phyloP scores from a whole-genome alignment of 139 green algal species.

The Picochlorum sp. region DNA sequence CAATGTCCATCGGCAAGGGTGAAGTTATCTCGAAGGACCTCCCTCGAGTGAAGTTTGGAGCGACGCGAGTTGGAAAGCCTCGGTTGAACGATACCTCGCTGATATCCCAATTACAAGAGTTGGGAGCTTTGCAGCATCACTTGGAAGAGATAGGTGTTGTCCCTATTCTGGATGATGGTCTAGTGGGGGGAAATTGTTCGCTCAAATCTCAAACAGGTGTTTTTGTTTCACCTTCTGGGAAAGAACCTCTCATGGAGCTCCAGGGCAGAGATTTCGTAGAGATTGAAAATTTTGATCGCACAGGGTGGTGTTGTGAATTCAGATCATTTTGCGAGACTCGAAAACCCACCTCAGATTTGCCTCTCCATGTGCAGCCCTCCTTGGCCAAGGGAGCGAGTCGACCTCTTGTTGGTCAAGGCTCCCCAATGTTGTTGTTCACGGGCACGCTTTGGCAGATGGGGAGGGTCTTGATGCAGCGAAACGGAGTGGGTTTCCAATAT shows the following conservation, averaged over 20 bases:
- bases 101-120: not conserved
- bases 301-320: constrained; percentile 3
- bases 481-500: constrained; percentile 15
- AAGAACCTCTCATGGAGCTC: not conserved
- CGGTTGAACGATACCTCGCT: not conserved
- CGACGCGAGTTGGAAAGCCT: not conserved
- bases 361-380: constrained; percentile 19
- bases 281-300: constrained; percentile 10
- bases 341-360: constrained; percentile 14
- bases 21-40: not conserved
- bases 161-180: constrained; percentile 19
- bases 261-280: constrained; percentile 11
- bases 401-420: too few species aligned
- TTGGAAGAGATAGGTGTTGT: constrained; percentile 15
- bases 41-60: not conserved
- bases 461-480: constrained; percentile 11
- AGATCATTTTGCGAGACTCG: not conserved
- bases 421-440: constrained; percentile 19
- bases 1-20: not conserved
- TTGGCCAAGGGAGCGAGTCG: too few species aligned
- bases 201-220: constrained; percentile 5
- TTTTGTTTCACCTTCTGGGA: not conserved
- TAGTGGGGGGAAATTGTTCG: constrained; percentile 25
- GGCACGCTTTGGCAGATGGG: constrained; percentile 18
- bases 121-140: constrained; percentile 2